phyloP scores from a whole-genome alignment of 139 green algal genomes.

The Ettlia oleoabundans region DNA sequence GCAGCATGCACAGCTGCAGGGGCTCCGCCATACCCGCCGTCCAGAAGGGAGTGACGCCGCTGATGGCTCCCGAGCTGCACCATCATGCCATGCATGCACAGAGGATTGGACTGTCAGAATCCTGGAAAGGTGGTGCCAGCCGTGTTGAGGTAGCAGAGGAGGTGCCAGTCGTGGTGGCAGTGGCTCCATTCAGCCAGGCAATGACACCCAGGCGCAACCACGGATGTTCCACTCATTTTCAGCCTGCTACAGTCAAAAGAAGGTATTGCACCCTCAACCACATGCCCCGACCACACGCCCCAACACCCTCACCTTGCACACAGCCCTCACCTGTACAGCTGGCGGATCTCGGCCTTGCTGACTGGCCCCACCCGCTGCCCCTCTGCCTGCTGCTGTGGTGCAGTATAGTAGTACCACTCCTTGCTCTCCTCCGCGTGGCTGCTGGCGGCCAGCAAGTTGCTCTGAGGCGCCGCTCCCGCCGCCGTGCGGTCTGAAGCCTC shows the following conservation, averaged over 20 bases:
- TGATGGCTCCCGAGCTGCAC: conserved; percentile 51
- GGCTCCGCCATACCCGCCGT: conserved; percentile 67
- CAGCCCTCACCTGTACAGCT: conserved; percentile 42
- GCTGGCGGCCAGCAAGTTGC: conserved; percentile 61
- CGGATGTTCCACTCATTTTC: too few relatives aligned
- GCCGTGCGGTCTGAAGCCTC: conserved; percentile 64
- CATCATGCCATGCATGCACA: too few relatives aligned
- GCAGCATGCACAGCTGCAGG: conserved; percentile 54
- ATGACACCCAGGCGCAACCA: too few relatives aligned
- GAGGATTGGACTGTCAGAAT: too few relatives aligned
- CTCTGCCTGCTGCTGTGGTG: not conserved
- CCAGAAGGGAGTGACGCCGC: conserved; percentile 61
- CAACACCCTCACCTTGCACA: not conserved
- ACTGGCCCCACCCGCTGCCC: conserved; percentile 66
- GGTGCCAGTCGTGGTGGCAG: too few relatives aligned
- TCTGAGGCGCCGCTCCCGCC: conserved; percentile 60
- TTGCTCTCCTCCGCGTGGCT: conserved; percentile 59
- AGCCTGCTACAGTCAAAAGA: too few relatives aligned
- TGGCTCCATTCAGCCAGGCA: too few relatives aligned
- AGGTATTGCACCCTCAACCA: too few relatives aligned
- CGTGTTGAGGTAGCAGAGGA: too few relatives aligned
- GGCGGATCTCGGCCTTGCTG: conserved; percentile 74
- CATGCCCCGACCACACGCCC: too few relatives aligned
- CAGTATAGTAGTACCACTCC: conserved; percentile 75
- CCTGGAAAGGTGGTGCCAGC: too few relatives aligned